Base-by-base conservation (phyloP, 2,329 filamentous ascomycete genomes). In the Trichoderma semiorbis region DNA sequence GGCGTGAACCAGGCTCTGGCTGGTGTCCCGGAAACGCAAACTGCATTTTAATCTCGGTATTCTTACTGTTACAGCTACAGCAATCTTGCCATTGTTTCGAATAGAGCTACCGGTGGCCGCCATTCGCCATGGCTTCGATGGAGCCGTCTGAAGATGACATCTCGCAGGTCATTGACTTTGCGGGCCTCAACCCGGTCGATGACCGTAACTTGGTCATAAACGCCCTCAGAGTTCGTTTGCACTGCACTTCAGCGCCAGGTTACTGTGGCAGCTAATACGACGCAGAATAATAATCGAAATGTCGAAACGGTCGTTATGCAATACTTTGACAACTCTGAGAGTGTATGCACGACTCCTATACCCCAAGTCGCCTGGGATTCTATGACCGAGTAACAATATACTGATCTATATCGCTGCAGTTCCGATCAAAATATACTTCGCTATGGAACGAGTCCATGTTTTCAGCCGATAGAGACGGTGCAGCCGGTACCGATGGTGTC, bases 401-500 rank as follows among this genome's bases (percentile, higher is more conserved):
- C 30, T 69, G n/a, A 69, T 39, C 63, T 73, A 61, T 58, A 53
- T 36, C 30, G 26, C 53, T 69, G 32, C 72, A 86, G 84, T 87
- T 87, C 72, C 81, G 79, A 57, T 78, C 79, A 67, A 83, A 86
- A 77, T 88, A 89, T 74, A 79, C 79, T 30, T 71, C 73, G n/a
- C 30, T 73, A 32, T 91, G 88, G 88, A 85, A 89, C 72, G 88
- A 91, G 68, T 80, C 78, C 34, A 82, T 84, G 57, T 91, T 89
- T 73, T 78, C 79, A 5, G 84, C 84, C 50, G 86, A 86, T 74
- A 83, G 87, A 68, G 87, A 90, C 65, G 87, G 87, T n/a, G 75
- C 74, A 2, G 66, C 75, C 16, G 83, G 84, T 47, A 81, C 84
- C 55, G 81, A 79, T 30, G 64, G 83, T 50, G 83, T 83, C 55